These are phyloP conservation scores for Naganishia vaughanmartiniae DNA, from an alignment of 768 basidiomycete genomes.

Conservation along the genomic window DNA sequence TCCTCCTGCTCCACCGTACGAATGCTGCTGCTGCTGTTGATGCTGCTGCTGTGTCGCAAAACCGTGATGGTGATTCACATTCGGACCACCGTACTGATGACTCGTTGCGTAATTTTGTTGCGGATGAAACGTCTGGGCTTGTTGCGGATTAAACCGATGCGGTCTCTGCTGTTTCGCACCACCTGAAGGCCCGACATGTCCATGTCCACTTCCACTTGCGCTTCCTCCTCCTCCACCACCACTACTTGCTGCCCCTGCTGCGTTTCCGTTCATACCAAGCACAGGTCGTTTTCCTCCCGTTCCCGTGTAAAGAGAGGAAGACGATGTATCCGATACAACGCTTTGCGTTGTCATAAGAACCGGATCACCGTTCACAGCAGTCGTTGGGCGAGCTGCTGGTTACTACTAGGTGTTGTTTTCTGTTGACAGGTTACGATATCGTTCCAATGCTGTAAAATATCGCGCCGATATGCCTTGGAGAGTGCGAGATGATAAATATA, in stretches of 20 bases:
- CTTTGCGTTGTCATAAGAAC: not conserved
- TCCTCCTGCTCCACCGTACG: not conserved
- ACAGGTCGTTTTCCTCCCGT: not conserved
- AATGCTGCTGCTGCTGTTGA: conserved; percentile 14
- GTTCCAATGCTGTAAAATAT: not conserved
- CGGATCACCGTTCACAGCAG: not conserved
- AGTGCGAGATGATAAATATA: not conserved
- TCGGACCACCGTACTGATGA: not conserved
- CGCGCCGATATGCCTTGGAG: not conserved
- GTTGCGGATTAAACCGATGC: conserved; percentile 14
- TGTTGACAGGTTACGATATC: not conserved
- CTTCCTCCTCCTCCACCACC: not conserved
- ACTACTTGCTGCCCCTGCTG: conserved; percentile 1
- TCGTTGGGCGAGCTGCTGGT: not conserved
- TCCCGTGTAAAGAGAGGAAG: conserved; percentile 3
- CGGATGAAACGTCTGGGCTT: conserved; percentile 14
- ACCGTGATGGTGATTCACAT: conserved; percentile 7
- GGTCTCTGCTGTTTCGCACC: conserved; percentile 1
- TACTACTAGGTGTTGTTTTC: not conserved
- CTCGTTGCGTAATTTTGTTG: conserved; percentile 6
- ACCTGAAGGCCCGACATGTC: not conserved
- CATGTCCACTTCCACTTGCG: not conserved
- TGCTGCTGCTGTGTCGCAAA: conserved; percentile 2
- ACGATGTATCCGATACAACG: not conserved
- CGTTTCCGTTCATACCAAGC: conserved; percentile 19